Evolutionary conservation across 371 early-diverging fungal species (phyloP).

Genomic region (Mucor sp.): DNA sequence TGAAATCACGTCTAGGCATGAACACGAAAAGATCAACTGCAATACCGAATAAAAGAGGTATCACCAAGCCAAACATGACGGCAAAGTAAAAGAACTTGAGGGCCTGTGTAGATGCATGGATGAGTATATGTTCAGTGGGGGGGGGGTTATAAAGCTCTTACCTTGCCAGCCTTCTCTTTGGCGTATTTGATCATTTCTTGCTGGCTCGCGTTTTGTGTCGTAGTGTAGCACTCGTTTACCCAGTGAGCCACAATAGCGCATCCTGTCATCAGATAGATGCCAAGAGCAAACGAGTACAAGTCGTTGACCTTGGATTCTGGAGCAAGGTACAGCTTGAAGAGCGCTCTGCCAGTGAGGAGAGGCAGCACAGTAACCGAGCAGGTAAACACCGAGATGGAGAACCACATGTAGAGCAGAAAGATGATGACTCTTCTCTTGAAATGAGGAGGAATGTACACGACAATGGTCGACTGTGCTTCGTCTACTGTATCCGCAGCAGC

Average conservation of each 20-base stretch:
- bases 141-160: not conserved
- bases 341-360: constrained; percentile 48
- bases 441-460: constrained; percentile 72
- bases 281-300: constrained; percentile 56
- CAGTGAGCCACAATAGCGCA: constrained; percentile 24
- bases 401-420: constrained; percentile 57
- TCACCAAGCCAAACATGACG: constrained; percentile 47
- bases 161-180: constrained; percentile 14
- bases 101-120: constrained; percentile 1
- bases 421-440: constrained; percentile 48
- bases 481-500: constrained; percentile 54
- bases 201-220: not conserved
- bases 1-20: constrained; percentile 48
- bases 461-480: constrained; percentile 49
- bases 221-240: constrained; percentile 21
- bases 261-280: constrained; percentile 41
- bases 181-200: constrained; percentile 7
- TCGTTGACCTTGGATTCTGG: constrained; percentile 54
- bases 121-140: not conserved
- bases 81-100: constrained; percentile 37
- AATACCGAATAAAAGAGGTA: constrained; percentile 58
- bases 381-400: constrained; percentile 50
- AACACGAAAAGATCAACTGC: constrained; percentile 60
- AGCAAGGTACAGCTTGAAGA: constrained; percentile 43
- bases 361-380: constrained; percentile 55